Percentiles rank a stretch among this genome's conserved stretches.
Evolutionary conservation across 345 rosid species (phyloP).

Genomic region (Arabidopsis thaliana): DNA sequence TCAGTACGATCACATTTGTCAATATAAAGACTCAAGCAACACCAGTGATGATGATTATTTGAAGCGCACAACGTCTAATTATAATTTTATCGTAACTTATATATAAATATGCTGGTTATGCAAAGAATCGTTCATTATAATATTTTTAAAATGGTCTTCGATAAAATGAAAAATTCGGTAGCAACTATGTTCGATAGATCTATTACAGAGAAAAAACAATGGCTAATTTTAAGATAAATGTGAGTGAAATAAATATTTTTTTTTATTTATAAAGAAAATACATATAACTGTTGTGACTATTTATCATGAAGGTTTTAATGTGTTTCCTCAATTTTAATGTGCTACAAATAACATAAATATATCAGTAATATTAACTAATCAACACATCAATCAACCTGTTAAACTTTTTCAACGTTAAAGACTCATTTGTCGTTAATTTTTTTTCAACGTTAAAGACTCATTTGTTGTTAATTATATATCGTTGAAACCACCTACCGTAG

Average conservation of each 20-base stretch:
- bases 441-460: not conserved
- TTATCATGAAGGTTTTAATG: not conserved
- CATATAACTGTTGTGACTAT: not conserved
- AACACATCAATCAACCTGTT: not conserved
- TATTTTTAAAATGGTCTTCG: not conserved
- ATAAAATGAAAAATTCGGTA: not conserved
- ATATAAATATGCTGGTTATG: no score
- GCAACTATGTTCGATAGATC: not conserved
- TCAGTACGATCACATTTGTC: not conserved
- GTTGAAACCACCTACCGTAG: constrained; percentile 7
- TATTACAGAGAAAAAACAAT: not conserved
- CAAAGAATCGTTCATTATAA: not conserved
- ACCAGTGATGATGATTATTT: not conserved
- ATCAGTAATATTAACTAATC: not conserved
- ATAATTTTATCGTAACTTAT: not conserved
- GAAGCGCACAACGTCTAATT: not conserved
- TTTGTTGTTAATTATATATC: not conserved
- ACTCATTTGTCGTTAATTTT: not conserved
- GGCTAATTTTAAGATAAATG: not conserved
- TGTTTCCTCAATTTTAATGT: not conserved
- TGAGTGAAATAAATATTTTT: no score
- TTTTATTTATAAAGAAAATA: not conserved
- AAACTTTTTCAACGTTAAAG: not conserved
- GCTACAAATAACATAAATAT: no score
- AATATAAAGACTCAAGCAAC: not conserved